These are phyloP conservation scores for Dictyostelium capitatum DNA, from an alignment of 78 protist species.

Conservation along the genomic window DNA sequence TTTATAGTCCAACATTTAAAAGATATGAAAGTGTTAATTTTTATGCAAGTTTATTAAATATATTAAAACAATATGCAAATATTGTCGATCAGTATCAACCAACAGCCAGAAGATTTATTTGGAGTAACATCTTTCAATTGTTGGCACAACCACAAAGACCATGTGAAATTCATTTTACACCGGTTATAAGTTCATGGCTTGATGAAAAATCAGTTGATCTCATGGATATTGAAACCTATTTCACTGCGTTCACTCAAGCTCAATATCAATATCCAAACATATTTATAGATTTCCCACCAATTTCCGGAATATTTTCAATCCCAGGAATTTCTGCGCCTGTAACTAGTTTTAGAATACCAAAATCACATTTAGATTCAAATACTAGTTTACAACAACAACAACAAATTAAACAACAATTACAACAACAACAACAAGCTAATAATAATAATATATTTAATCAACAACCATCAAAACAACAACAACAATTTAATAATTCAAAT, in stretches of 20 bases:
- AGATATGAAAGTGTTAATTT: slow-evolving; percentile 61
- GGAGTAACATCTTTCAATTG: slow-evolving; percentile 60
- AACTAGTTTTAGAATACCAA: slow-evolving; percentile 60
- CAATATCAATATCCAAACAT: slow-evolving; percentile 46
- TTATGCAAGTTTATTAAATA: slow-evolving; percentile 66
- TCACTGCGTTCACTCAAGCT: slow-evolving; percentile 75
- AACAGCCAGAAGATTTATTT: slow-evolving; percentile 34
- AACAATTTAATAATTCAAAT: not conserved
- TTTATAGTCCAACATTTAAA: slow-evolving; percentile 77
- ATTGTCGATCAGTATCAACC: slow-evolving; percentile 70
- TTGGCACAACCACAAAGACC: slow-evolving; percentile 67
- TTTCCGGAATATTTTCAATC: slow-evolving; percentile 23
- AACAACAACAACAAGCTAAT: slow-evolving; percentile 13
- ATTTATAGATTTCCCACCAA: slow-evolving; percentile 44
- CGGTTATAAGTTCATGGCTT: slow-evolving; percentile 68
- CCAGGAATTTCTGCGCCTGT: slow-evolving; percentile 69
- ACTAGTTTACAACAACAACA: not conserved
- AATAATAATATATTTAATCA: not conserved
- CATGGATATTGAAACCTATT: slow-evolving; percentile 76
- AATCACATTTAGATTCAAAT: slow-evolving; percentile 27
- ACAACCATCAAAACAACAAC: not conserved
- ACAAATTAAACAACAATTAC: not conserved
- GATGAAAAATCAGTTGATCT: slow-evolving; percentile 52
- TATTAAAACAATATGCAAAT: slow-evolving; percentile 53
- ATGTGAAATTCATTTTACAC: slow-evolving; percentile 53